Percentiles rank a stretch among this genome's conserved stretches.
Evolutionary conservation across 1,139 yeast species (phyloP).

Genomic region (Candida smagusa): DNA sequence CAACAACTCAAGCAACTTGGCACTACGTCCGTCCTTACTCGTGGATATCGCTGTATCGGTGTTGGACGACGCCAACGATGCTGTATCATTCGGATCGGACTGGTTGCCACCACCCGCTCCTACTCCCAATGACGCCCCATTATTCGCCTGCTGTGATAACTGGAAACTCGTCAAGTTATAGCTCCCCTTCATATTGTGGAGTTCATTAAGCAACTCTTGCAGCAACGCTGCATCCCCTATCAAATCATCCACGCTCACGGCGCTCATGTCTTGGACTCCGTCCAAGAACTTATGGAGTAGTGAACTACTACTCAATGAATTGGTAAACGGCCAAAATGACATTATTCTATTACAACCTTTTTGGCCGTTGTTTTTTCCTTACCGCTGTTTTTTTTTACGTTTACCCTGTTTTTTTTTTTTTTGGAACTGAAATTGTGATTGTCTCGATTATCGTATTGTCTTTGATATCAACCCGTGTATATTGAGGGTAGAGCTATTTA

Average conservation of each 20-base stretch:
- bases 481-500: no score
- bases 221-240: conserved; percentile 33
- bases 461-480: no score
- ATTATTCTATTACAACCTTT: conserved; percentile 13
- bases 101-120: conserved; percentile 12
- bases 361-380: background rate
- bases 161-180: conserved; percentile 30
- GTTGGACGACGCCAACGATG: conserved; percentile 39
- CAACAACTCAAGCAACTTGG: conserved; percentile 40
- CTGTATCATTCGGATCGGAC: conserved; percentile 14
- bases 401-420: background rate
- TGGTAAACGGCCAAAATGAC: conserved; percentile 52
- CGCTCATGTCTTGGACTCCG: conserved; percentile 31
- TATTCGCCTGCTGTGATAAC: conserved; percentile 25
- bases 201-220: conserved; percentile 41
- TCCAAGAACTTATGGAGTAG: conserved; percentile 44
- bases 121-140: conserved; percentile 7
- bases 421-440: no score
- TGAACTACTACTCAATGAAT: conserved; percentile 37
- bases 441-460: no score
- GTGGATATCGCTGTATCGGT: conserved; percentile 23
- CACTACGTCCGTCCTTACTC: conserved; percentile 37
- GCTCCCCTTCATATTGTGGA: conserved; percentile 38
- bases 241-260: conserved; percentile 34
- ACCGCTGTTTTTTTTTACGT: conserved; percentile 2